Percentiles rank a stretch among this genome's conserved stretches.
These are phyloP conservation scores for Tetradesmus lagerheimii DNA, from an alignment of 139 green algal species.

Conservation along the genomic window DNA sequence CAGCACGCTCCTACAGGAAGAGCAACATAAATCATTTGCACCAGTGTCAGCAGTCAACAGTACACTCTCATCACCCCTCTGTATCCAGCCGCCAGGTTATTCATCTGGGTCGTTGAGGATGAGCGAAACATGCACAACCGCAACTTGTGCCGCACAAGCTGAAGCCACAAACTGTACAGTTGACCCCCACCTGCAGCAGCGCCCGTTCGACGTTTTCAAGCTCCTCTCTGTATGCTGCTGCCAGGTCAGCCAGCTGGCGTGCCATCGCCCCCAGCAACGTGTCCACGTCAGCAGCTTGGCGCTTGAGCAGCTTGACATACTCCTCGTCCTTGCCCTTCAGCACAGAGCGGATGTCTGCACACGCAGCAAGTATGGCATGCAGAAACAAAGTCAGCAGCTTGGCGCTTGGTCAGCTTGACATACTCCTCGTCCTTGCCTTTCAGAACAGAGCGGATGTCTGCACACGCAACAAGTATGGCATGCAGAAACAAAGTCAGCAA, in stretches of 20 bases:
- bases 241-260: conserved; percentile 72
- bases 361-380: background rate
- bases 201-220: conserved; percentile 78
- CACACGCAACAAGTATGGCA: background rate
- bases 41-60: background rate
- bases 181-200: conserved; percentile 76
- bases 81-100: conserved; percentile 68
- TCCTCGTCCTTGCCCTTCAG: conserved; percentile 87
- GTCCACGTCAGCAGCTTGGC: conserved; percentile 76
- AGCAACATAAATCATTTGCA: no score
- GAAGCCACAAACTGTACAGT: no score
- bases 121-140: background rate
- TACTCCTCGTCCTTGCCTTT: conserved; percentile 88
- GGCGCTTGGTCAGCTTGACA: conserved; percentile 74
- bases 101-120: conserved; percentile 56
- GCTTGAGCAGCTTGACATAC: conserved; percentile 80
- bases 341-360: conserved; percentile 70
- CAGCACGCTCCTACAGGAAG: conserved; percentile 65
- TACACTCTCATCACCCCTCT: no score
- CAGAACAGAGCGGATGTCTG: conserved; percentile 74
- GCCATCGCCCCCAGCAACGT: conserved; percentile 68
- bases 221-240: conserved; percentile 68
- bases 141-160: no score
- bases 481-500: conserved; percentile 65
- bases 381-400: conserved; percentile 74